Evolutionary conservation across 2,329 filamentous ascomycete genomes (phyloP).

Genomic region (Ceratocystis albifundus): DNA sequence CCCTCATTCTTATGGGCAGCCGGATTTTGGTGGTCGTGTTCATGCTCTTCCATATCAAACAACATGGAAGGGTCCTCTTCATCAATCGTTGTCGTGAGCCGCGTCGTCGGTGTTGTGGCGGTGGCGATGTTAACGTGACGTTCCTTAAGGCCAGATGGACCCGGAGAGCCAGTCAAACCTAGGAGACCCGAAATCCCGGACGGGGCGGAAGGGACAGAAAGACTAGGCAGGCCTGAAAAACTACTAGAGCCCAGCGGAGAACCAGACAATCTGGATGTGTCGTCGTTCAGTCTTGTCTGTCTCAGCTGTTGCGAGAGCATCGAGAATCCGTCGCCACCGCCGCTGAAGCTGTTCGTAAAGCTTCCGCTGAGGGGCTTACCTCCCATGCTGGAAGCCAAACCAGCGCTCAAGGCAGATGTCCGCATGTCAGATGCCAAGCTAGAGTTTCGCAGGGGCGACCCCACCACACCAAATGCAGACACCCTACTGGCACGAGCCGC

Average conservation of each 20-base stretch:
- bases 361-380: constrained; percentile 16
- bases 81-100: constrained; percentile 21
- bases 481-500: constrained; percentile 28
- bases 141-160: constrained; percentile 9
- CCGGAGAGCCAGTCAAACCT: not conserved
- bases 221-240: not conserved
- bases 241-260: constrained; percentile 15
- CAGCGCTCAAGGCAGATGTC: constrained; percentile 9
- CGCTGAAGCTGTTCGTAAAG: constrained; percentile 13
- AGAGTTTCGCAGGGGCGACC: constrained; percentile 53
- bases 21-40: not conserved
- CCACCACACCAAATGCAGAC: constrained; percentile 55
- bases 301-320: constrained; percentile 21
- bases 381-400: constrained; percentile 7
- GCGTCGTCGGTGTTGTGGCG: constrained; percentile 10
- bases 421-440: constrained; percentile 41
- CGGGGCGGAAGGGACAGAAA: not conserved
- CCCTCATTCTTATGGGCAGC: not conserved
- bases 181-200: not conserved
- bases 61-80: constrained; percentile 22
- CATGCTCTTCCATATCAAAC: constrained; percentile 23
- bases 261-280: constrained; percentile 12
- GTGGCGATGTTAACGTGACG: constrained; percentile 9
- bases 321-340: constrained; percentile 17
- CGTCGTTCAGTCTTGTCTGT: constrained; percentile 17